Evolutionary conservation across 2,329 filamentous ascomycete genomes (phyloP), one percentile per base, ranked within the genome.

Genomic region (Macrophomina tecta): DNA sequence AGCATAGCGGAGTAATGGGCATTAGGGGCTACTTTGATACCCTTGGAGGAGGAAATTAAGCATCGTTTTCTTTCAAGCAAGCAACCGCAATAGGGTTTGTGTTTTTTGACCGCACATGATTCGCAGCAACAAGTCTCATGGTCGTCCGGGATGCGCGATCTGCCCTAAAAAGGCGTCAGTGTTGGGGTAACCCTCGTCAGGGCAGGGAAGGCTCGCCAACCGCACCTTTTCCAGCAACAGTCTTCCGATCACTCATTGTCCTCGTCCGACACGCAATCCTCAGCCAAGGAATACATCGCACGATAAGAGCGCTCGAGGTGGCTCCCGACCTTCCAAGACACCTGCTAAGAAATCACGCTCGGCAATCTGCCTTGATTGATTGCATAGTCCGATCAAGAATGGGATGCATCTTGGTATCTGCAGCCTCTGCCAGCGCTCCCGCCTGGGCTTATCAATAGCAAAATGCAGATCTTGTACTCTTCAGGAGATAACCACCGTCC

Each of bases 91-190:
- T 23, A 23, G 23, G 23, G 23, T 23, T 23, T 23, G 2, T 23
- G 23, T 23, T 23, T 23, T 23, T 23, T 23, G 23, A 23, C 23
- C 3, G 23, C 23, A 23, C 2, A 23, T 23, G 23, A 23, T 23
- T 23, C 23, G 23, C 3, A 23, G 23, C 23, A 2, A 23, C 23
- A 23, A 23, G 23, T 23, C 23, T 23, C 23, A 56, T 16, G 6
- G 5, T 4, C 11, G 28, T 34, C 28, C 14, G 12, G 18, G 40
- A 14, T 61, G 56, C 56, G 56, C 42, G 40, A 34, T 48, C 42
- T 42, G 42, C 8, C 30, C 56, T 61, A 61, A 48, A 61, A 61
- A 61, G 56, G 42, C 56, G 56, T 61, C 56, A 61, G 42, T 48
- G 30, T 42, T 60, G 40, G 42, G 56, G 28, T 30, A 14, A 46